A percentile compares a stretch with the other conserved stretches of the same genome.
These are phyloP conservation scores for Sporothrix sp. DNA, from an alignment of 2,329 filamentous ascomycete species.

Conservation along the genomic window DNA sequence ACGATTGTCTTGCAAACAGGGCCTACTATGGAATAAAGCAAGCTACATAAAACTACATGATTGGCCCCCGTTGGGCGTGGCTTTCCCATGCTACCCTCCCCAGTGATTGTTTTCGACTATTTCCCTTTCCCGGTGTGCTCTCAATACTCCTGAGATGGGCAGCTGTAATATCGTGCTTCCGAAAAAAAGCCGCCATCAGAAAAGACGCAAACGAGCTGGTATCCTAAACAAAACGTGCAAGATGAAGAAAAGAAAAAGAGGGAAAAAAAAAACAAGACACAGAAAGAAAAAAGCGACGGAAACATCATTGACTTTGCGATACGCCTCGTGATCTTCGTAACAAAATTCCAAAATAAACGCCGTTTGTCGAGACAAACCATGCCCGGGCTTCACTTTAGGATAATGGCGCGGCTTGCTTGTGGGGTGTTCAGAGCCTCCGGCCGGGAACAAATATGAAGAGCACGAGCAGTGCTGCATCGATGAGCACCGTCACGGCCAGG, in stretches of 20 bases:
- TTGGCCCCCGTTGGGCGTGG: too few relatives aligned
- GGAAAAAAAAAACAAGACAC: constrained; percentile 7
- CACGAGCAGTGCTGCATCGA: constrained; percentile 74
- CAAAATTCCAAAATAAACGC: constrained; percentile 1
- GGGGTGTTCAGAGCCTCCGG: constrained; percentile 55
- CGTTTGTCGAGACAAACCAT: not conserved
- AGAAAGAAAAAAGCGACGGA: constrained; percentile 2
- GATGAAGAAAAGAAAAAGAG: constrained; percentile 2
- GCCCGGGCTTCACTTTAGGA: not conserved
- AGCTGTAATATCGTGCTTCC: too few relatives aligned
- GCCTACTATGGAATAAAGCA: not conserved
- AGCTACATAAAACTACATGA: not conserved
- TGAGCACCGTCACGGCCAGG: constrained; percentile 60
- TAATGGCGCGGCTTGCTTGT: too few relatives aligned
- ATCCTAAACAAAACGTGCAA: too few relatives aligned
- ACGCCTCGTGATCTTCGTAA: constrained; percentile 7
- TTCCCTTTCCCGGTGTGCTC: too few relatives aligned
- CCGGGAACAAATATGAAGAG: constrained; percentile 94
- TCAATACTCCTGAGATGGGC: too few relatives aligned
- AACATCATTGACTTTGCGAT: not conserved
- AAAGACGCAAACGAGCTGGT: too few relatives aligned
- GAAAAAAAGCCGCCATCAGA: too few relatives aligned
- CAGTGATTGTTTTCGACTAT: too few relatives aligned
- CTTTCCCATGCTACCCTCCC: too few relatives aligned
- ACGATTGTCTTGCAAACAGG: not conserved